Evolutionary conservation across 306 rosid species (phyloP).

Genomic region (Adenanthera pavonina): DNA sequence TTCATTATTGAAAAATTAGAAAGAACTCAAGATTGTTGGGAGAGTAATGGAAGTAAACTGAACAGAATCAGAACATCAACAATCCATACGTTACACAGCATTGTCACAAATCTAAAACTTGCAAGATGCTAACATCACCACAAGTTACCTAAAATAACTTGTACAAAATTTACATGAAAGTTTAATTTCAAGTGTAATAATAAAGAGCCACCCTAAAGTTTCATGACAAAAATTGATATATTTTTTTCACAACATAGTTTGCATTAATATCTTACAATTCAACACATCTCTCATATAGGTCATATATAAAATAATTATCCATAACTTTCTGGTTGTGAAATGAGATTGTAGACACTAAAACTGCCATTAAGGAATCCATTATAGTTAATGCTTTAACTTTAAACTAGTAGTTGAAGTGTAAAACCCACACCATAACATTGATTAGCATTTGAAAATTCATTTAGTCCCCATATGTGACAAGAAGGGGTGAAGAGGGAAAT

Average conservation of each 20-base stretch:
- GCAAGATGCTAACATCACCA: neutral
- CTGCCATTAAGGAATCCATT: neutral
- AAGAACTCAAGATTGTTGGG: neutral
- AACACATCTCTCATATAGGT: neutral
- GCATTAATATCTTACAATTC: neutral
- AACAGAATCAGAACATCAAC: neutral
- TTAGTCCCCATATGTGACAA: conserved; percentile 19
- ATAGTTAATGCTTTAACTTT: neutral
- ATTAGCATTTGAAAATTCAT: neutral
- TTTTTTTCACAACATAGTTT: neutral
- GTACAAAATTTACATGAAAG: neutral
- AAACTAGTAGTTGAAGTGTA: neutral
- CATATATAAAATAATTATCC: neutral
- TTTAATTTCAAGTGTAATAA: neutral
- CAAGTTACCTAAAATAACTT: too few species aligned
- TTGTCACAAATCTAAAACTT: neutral
- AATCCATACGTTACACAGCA: neutral
- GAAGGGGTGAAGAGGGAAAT: conserved; percentile 30
- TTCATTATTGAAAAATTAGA: neutral
- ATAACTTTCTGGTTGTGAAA: neutral
- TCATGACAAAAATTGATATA: neutral
- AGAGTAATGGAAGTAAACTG: neutral
- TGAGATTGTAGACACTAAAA: neutral
- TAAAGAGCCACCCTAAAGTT: neutral
- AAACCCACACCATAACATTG: neutral